A percentile compares a stretch with the other conserved stretches of the same genome.
Evolutionary conservation across 208 protist genomes (phyloP).

Genomic region (Crithidia thermophila): DNA sequence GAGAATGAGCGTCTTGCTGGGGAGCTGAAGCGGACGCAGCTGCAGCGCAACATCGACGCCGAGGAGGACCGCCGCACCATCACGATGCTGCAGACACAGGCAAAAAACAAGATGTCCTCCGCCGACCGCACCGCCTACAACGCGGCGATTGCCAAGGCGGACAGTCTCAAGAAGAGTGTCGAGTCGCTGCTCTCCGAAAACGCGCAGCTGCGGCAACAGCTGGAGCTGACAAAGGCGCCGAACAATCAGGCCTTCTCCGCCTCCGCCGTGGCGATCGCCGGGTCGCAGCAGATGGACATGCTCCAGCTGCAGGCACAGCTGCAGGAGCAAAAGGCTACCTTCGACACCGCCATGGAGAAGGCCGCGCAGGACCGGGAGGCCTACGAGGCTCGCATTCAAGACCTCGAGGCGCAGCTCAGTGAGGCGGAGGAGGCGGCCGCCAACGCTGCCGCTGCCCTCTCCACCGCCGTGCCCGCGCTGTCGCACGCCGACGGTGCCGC

Average conservation of each 20-base stretch:
- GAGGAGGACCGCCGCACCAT: slow-evolving; percentile 51
- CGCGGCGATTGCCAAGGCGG: slow-evolving; percentile 37
- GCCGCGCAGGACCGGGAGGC: slow-evolving; percentile 34
- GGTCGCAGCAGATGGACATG: slow-evolving; percentile 31
- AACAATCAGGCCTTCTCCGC: slow-evolving; percentile 4
- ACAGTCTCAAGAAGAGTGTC: slow-evolving; percentile 41
- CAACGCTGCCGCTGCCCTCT: neutral
- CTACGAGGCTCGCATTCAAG: slow-evolving; percentile 36
- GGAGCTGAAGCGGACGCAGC: slow-evolving; percentile 50
- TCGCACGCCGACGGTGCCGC: neutral
- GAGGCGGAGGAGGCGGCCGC: slow-evolving; percentile 22
- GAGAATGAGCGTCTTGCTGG: slow-evolving; percentile 46
- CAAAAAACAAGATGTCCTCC: slow-evolving; percentile 39
- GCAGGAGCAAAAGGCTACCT: slow-evolving; percentile 27
- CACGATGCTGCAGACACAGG: slow-evolving; percentile 39
- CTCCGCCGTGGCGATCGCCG: slow-evolving; percentile 15
- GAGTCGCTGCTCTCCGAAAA: slow-evolving; percentile 41
- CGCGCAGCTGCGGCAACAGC: slow-evolving; percentile 15
- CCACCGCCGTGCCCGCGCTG: neutral
- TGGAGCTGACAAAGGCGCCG: neutral
- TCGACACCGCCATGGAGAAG: slow-evolving; percentile 29
- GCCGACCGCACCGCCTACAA: slow-evolving; percentile 39
- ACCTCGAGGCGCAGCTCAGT: slow-evolving; percentile 49
- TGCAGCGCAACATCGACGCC: slow-evolving; percentile 25
- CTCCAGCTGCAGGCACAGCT: slow-evolving; percentile 35